Evolutionary conservation across 495 filamentous ascomycete species (phyloP).

Genomic region (Xylaria grammica): DNA sequence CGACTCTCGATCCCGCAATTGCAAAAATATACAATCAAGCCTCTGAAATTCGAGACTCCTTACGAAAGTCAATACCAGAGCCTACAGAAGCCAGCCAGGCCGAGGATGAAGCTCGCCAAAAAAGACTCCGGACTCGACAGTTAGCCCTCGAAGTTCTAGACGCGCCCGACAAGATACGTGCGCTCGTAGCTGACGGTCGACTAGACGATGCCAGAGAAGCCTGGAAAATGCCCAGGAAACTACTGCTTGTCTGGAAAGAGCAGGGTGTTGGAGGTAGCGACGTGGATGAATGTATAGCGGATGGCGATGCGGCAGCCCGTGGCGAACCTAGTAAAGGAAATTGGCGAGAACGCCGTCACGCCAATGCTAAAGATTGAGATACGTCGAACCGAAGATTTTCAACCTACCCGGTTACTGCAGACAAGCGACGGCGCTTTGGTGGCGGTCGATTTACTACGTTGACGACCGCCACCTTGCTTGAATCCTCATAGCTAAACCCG

Average conservation of each 20-base stretch:
- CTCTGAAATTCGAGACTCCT: conserved; percentile 60
- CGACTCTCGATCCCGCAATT: conserved; percentile 77
- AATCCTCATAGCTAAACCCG: neutral
- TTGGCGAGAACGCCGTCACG: conserved; percentile 31
- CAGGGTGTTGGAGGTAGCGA: conserved; percentile 55
- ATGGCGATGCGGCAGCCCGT: conserved; percentile 55
- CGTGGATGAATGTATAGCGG: conserved; percentile 53
- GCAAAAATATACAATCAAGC: conserved; percentile 82
- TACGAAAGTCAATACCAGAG: conserved; percentile 50
- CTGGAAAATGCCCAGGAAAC: conserved; percentile 61
- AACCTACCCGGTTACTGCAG: neutral
- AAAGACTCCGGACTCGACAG: conserved; percentile 61
- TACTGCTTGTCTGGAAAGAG: conserved; percentile 58
- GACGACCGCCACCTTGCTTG: neutral
- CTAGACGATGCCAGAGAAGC: conserved; percentile 63
- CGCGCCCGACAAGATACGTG: conserved; percentile 64
- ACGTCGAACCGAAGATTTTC: neutral
- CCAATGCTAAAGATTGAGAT: conserved; percentile 8
- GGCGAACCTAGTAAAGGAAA: conserved; percentile 38
- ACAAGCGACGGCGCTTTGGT: neutral
- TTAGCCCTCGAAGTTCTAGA: conserved; percentile 75
- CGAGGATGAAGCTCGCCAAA: conserved; percentile 37
- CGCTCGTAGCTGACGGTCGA: conserved; percentile 65
- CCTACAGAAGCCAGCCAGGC: conserved; percentile 38
- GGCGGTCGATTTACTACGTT: neutral